Evolutionary conservation across 176 grass and related monocot genomes (phyloP).

Genomic region (Ampelocalamus luodianensis): DNA sequence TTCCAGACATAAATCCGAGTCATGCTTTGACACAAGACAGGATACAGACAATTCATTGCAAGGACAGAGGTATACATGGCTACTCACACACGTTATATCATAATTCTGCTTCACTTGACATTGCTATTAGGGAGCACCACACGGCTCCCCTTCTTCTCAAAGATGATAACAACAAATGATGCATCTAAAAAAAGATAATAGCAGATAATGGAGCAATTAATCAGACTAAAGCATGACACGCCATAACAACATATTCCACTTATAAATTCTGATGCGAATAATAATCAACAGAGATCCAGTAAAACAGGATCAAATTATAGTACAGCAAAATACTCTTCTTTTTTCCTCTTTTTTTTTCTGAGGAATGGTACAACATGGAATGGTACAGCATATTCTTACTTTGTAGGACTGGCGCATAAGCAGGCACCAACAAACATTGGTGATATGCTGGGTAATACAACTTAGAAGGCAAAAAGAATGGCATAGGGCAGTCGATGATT

Average conservation of each 20-base stretch:
- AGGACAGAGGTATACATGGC: neutral
- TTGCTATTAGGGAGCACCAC: constrained; percentile 19
- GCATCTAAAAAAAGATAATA: neutral
- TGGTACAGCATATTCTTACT: neutral
- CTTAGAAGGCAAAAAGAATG: constrained; percentile 3
- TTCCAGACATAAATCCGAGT: neutral
- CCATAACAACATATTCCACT: neutral
- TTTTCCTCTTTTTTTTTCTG: neutral
- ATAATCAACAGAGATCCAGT: neutral
- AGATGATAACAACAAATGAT: neutral
- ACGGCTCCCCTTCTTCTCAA: constrained; percentile 12
- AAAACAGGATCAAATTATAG: constrained; percentile 2
- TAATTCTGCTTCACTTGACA: neutral
- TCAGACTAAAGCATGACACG: neutral
- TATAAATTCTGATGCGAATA: neutral
- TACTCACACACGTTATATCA: neutral
- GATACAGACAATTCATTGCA: neutral
- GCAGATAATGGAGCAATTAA: neutral
- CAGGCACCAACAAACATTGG: neutral
- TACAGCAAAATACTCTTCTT: neutral
- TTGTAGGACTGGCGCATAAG: neutral
- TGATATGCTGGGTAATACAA: constrained; percentile 6
- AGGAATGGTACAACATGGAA: neutral
- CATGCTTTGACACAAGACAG: constrained; percentile 2
- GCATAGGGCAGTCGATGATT: neutral